Evolutionary conservation across 805 yeast species (phyloP), one percentile per base, ranked within the genome.

Genomic region (Barnettozyma californica): DNA sequence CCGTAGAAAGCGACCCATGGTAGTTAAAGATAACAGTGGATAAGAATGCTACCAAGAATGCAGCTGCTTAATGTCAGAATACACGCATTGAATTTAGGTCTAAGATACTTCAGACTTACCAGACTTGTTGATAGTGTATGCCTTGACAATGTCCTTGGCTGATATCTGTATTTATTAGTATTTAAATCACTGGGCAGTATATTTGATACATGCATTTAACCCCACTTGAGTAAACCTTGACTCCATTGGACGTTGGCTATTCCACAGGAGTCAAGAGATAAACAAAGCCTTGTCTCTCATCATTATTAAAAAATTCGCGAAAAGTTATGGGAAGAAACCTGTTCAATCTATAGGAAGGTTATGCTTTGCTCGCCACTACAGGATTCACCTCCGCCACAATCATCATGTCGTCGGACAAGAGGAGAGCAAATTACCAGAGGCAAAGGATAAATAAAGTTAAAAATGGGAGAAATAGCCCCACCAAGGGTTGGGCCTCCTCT

Each of bases 1-100:
- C 59, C 13, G 41, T 39, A 2, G 52, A 36, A 4, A 56, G 29
- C 3, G 53, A 46, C 2, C 42, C 52, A 4, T 31, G 16, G 20
- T 47, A 53, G 21, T 54, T 46, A 39, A 56, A 54, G 5, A 48
- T 8, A 0, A 54, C 5, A 2, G 56, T 48, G 14, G 49, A 20
- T 1, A 48, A 3, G 5, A 56, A 38, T 5, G 55, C 36, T 4
- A 44, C 13, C 4, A 20, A 9, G 41, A 53, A 55, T 7, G 56
- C 52, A 38, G 27, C 57, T 55, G 37, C 2, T 5, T 41, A 33
- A 13, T 23, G 48, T 47, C 10, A 25, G 36, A 10, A 11, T 18
- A 18, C 21, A 16, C 23, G 20, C 19, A 14, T 18, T 23, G 25
- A 23, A 23, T 23, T 5, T 23, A 23, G 25, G 25, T 23, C 7